A percentile compares a stretch with the other conserved stretches of the same genome.
Evolutionary conservation across 2,329 filamentous ascomycete species (phyloP).

Genomic region (Fusarium fracticaudum): DNA sequence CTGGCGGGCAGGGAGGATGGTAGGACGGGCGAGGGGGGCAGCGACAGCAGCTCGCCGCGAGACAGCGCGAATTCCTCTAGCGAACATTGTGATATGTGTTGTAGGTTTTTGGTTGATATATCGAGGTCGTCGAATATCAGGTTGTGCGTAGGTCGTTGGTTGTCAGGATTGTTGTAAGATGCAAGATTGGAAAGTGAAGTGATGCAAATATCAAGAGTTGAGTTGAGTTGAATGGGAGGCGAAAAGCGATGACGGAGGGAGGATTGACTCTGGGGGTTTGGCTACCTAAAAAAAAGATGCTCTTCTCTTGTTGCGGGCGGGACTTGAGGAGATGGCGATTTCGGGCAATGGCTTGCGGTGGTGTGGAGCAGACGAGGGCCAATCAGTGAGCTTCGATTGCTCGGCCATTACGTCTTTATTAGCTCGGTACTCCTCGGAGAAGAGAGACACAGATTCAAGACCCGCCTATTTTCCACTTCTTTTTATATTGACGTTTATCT

Average conservation of each 20-base stretch:
- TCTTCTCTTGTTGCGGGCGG: constrained; percentile 26
- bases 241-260: constrained; percentile 38
- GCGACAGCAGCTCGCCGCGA: constrained; percentile 56
- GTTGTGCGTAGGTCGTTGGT: constrained; percentile 7
- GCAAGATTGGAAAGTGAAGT: constrained; percentile 23
- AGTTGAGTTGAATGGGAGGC: constrained; percentile 32
- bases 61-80: constrained; percentile 56
- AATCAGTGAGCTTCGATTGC: constrained; percentile 43
- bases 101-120: not conserved
- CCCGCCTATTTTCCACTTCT: constrained; percentile 15
- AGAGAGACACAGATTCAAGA: constrained; percentile 25
- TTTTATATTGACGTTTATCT: not conserved
- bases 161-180: constrained; percentile 1
- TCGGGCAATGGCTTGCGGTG: constrained; percentile 40
- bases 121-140: constrained; percentile 5
- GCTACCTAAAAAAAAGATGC: constrained; percentile 41
- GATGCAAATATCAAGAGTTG: constrained; percentile 14
- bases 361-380: constrained; percentile 19
- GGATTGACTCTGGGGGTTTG: constrained; percentile 33
- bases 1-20: constrained; percentile 53
- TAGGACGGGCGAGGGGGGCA: constrained; percentile 50
- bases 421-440: constrained; percentile 45
- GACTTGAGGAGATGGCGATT: constrained; percentile 46
- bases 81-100: constrained; percentile 53
- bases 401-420: constrained; percentile 46